phyloP scores from a whole-genome alignment of 2,329 filamentous ascomycete genomes.

The Xylariaceae sp. region DNA sequence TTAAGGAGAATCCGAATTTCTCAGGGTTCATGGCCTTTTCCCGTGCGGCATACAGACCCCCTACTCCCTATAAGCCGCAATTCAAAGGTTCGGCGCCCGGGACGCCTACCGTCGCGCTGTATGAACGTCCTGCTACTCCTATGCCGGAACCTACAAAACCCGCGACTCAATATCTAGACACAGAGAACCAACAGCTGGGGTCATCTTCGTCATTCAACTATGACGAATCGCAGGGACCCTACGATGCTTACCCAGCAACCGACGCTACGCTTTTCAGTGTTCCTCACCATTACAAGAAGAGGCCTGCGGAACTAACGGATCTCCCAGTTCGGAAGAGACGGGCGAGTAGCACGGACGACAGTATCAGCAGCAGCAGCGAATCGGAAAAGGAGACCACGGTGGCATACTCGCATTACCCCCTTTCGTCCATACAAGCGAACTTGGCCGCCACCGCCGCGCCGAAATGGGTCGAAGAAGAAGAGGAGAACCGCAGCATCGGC shows the following conservation, averaged over 20 bases:
- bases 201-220: no score
- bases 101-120: conserved; percentile 15
- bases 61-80: conserved; percentile 8
- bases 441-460: background rate
- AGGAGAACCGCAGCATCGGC: background rate
- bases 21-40: background rate
- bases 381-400: conserved; percentile 8
- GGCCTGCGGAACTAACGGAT: background rate
- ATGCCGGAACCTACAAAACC: background rate
- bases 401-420: background rate
- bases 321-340: background rate
- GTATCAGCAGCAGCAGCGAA: background rate
- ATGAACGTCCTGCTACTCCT: background rate
- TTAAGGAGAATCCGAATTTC: background rate
- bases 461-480: background rate
- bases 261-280: background rate
- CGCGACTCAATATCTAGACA: no score
- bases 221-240: background rate
- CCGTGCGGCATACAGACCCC: background rate
- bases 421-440: background rate
- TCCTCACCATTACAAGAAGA: background rate
- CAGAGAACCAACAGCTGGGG: no score
- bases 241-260: background rate
- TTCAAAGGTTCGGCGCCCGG: background rate
- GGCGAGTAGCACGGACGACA: background rate